These are phyloP conservation scores for Fusarium sp. DNA, from an alignment of 2,329 filamentous ascomycete genomes.

Conservation along the genomic window DNA sequence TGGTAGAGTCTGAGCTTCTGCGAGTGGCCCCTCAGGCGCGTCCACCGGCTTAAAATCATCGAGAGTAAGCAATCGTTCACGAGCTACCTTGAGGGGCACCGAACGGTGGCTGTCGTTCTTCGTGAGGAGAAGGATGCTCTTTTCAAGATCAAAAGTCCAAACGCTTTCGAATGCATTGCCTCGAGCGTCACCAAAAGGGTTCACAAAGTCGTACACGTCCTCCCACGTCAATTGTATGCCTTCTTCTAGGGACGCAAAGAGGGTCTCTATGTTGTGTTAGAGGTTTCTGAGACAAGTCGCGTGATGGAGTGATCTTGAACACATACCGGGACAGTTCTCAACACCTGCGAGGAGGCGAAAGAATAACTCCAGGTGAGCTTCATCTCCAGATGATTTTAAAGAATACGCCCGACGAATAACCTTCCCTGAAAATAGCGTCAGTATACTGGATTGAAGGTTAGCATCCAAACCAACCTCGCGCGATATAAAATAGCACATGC, in stretches of 20 bases:
- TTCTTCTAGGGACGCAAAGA: background rate
- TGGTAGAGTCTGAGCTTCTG: background rate
- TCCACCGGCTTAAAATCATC: slow-evolving; percentile 22
- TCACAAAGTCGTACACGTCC: background rate
- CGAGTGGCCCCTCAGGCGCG: background rate
- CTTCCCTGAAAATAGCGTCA: background rate
- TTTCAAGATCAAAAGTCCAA: slow-evolving; percentile 9
- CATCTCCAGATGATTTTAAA: background rate
- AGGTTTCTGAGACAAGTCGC: too few species aligned
- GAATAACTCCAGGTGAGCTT: background rate
- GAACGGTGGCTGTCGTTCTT: background rate
- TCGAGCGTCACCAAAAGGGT: background rate
- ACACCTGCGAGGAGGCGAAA: background rate
- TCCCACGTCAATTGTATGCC: background rate
- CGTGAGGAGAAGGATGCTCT: background rate
- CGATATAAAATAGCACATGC: background rate
- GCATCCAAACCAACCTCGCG: background rate
- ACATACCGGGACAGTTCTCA: background rate
- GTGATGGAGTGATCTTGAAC: background rate
- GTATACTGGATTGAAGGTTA: accelerated
- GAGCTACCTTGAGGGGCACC: slow-evolving; percentile 11
- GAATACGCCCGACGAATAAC: accelerated
- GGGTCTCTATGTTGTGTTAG: background rate
- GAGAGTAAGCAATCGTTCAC: slow-evolving; percentile 19
- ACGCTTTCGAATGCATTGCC: background rate